A percentile compares a stretch with the other conserved stretches of the same genome.
Conservation (phyloP, 1,139 yeast species). For the Pneumocystis jirovecii region DNA sequence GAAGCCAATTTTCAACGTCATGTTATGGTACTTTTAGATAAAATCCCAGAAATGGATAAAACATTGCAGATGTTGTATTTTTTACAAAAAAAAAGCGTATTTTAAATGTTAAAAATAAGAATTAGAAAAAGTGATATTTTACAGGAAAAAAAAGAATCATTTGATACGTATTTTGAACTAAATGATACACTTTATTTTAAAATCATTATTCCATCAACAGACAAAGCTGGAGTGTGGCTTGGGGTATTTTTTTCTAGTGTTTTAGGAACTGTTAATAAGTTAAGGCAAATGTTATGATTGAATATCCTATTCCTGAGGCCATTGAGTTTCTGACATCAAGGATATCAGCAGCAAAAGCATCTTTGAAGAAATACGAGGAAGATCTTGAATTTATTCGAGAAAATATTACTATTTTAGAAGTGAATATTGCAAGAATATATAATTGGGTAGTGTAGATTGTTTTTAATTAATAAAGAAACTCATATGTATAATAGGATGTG, state of each 20-base stretch:
- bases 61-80: slow-evolving; percentile 59
- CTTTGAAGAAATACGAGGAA: slow-evolving; percentile 49
- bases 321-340: slow-evolving; percentile 49
- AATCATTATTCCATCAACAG: slow-evolving; percentile 51
- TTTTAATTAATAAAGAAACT: not conserved
- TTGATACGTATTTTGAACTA: slow-evolving; percentile 59
- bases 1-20: slow-evolving; percentile 55
- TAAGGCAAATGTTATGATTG: slow-evolving; percentile 85
- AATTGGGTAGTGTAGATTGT: slow-evolving; percentile 46
- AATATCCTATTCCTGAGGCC: slow-evolving; percentile 83
- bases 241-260: slow-evolving; percentile 30
- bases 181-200: slow-evolving; percentile 83
- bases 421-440: slow-evolving; percentile 79
- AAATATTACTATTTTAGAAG: slow-evolving; percentile 95
- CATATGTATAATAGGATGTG: not conserved
- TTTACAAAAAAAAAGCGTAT: slow-evolving; percentile 34
- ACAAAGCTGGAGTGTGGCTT: slow-evolving; percentile 72
- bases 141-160: slow-evolving; percentile 3
- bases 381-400: slow-evolving; percentile 82
- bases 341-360: slow-evolving; percentile 46
- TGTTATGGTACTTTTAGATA: slow-evolving; percentile 47
- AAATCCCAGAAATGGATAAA: slow-evolving; percentile 82
- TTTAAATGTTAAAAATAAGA: not conserved
- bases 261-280: not conserved
- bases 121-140: not conserved